These are phyloP conservation scores for Candida sanyaensis DNA, from an alignment of 1,139 yeast species.

Conservation along the genomic window DNA sequence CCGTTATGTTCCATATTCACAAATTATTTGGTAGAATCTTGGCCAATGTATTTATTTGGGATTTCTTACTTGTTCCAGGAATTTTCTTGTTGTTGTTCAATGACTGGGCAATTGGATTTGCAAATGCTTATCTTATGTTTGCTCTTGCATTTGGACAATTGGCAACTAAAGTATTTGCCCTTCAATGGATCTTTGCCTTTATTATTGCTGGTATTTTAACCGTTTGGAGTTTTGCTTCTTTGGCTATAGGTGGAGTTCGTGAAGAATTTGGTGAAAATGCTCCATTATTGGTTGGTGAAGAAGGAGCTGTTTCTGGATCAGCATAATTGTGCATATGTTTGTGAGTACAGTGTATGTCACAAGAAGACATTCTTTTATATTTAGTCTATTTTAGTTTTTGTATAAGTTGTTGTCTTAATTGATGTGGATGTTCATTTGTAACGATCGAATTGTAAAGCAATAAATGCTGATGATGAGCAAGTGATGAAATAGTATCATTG, in stretches of 20 bases:
- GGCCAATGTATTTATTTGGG: slow-evolving; percentile 79
- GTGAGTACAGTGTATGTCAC: not conserved
- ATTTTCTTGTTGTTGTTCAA: slow-evolving; percentile 57
- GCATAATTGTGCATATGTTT: not conserved
- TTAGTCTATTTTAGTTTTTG: slow-evolving; percentile 53
- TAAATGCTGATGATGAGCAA: slow-evolving; percentile 69
- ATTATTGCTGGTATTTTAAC: slow-evolving; percentile 58
- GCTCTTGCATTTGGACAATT: slow-evolving; percentile 74
- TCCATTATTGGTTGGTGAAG: slow-evolving; percentile 25
- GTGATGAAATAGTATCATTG: slow-evolving; percentile 72
- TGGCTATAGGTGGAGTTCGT: slow-evolving; percentile 27
- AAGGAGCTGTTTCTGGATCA: slow-evolving; percentile 6
- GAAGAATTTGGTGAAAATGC: slow-evolving; percentile 21
- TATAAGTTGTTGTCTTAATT: slow-evolving; percentile 52
- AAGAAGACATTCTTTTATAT: not conserved
- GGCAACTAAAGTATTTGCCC: slow-evolving; percentile 65
- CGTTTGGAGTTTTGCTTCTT: slow-evolving; percentile 46
- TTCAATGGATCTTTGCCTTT: slow-evolving; percentile 85
- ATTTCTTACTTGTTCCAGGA: slow-evolving; percentile 66
- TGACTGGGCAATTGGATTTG: slow-evolving; percentile 73
- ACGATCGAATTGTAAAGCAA: slow-evolving; percentile 70
- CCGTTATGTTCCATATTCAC: slow-evolving; percentile 60
- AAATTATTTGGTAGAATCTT: slow-evolving; percentile 63
- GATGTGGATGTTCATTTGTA: slow-evolving; percentile 51
- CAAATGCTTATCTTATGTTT: slow-evolving; percentile 56